phyloP scores from a whole-genome alignment of 257 asterid species.

The Jacaranda copaia region DNA sequence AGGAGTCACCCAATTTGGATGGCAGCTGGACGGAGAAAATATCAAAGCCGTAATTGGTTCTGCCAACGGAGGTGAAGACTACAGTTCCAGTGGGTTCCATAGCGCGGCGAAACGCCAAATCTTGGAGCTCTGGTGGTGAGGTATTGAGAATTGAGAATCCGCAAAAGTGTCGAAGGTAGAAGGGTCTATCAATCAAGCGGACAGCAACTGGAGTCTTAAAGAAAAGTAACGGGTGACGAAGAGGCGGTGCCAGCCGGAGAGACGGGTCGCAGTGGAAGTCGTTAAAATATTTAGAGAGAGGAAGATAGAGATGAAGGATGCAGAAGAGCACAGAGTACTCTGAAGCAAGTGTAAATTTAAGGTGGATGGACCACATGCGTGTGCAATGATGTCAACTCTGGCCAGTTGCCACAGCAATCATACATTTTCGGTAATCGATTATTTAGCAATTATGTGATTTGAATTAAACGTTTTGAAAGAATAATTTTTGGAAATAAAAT shows the following conservation, averaged over 20 bases:
- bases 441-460: no score
- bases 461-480: no score
- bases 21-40: slow-evolving; percentile 64
- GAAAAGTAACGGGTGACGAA: background rate
- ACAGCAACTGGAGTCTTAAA: background rate
- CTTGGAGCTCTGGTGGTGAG: background rate
- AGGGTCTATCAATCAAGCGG: background rate
- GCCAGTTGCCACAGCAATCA: no score
- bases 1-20: background rate
- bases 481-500: no score
- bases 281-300: background rate
- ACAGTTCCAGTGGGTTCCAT: slow-evolving; percentile 77
- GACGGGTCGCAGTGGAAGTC: background rate
- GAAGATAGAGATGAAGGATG: no score
- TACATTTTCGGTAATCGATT: no score
- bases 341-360: no score
- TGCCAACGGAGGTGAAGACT: slow-evolving; percentile 72
- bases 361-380: no score
- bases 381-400: no score
- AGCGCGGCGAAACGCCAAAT: background rate
- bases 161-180: no score
- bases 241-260: background rate
- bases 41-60: slow-evolving; percentile 75
- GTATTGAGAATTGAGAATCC: no score
- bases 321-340: no score